These are phyloP conservation scores for Chlorella sp. DNA, from an alignment of 139 green algal genomes.

Conservation along the genomic window DNA sequence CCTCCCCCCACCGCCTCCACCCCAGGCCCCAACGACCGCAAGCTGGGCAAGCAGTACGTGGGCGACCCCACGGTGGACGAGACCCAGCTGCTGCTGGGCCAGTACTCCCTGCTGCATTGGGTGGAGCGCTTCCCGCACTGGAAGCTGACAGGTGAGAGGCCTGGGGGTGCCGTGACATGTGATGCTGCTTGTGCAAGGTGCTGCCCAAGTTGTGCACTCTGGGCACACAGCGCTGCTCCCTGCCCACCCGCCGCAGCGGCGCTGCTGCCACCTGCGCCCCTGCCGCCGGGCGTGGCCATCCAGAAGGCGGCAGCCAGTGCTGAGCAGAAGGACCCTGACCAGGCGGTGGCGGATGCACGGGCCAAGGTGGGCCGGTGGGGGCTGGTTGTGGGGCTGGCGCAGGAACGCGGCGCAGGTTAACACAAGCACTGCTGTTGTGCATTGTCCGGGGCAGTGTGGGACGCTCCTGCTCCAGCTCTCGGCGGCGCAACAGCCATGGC, in stretches of 20 bases:
- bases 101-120: constrained; percentile 55
- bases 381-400: not conserved
- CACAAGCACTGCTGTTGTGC: too few species aligned
- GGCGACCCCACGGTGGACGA: constrained; percentile 59
- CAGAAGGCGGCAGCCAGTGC: constrained; percentile 43
- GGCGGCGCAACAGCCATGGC: too few species aligned
- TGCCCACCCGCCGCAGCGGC: not conserved
- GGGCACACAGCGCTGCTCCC: too few species aligned
- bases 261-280: constrained; percentile 13
- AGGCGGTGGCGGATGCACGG: constrained; percentile 59
- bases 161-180: too few species aligned
- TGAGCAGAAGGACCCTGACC: constrained; percentile 65
- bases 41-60: constrained; percentile 52
- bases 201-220: not conserved
- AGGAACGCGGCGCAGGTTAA: too few species aligned
- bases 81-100: constrained; percentile 26
- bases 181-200: not conserved
- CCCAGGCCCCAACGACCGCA: constrained; percentile 40
- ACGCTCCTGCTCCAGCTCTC: too few species aligned
- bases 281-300: constrained; percentile 19
- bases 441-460: too few species aligned
- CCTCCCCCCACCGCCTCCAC: too few species aligned
- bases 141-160: constrained; percentile 28
- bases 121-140: constrained; percentile 58
- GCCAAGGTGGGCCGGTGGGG: constrained; percentile 7